phyloP scores from a whole-genome alignment of 805 yeast genomes.

The Hermanozyma aechmeae region DNA sequence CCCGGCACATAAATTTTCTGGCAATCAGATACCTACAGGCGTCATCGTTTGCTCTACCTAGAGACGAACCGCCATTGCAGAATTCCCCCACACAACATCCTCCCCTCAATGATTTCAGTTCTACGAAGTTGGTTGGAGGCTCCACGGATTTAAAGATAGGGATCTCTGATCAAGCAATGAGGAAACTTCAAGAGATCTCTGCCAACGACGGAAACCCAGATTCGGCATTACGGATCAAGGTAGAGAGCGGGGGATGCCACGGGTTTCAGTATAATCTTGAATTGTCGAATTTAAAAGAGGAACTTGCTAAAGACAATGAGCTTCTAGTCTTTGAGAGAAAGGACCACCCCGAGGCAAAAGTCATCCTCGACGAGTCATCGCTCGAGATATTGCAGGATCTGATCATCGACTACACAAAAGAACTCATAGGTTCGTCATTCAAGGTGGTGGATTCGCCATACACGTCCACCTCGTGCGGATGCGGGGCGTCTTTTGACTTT shows the following conservation, averaged over 20 bases:
- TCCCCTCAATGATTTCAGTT: conserved; percentile 21
- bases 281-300: conserved; percentile 37
- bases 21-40: too few species aligned
- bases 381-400: conserved; percentile 77
- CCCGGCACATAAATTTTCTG: too few species aligned
- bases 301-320: conserved; percentile 20
- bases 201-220: conserved; percentile 46
- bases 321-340: conserved; percentile 54
- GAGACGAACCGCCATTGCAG: too few species aligned
- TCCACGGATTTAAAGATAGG: conserved; percentile 31
- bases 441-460: conserved; percentile 87
- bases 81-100: too few species aligned
- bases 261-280: conserved; percentile 87
- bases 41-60: too few species aligned
- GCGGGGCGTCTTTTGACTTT: conserved; percentile 39
- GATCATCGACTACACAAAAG: conserved; percentile 80
- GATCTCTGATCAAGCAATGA: conserved; percentile 38
- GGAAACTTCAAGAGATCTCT: conserved; percentile 45
- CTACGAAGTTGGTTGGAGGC: conserved; percentile 27
- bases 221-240: conserved; percentile 61
- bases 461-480: conserved; percentile 46
- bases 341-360: conserved; percentile 43
- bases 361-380: conserved; percentile 73
- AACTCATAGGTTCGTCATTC: conserved; percentile 89
- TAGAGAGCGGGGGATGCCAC: conserved; percentile 97